These are phyloP conservation scores for Dinochytrium kinnereticum DNA, from an alignment of 371 early-diverging fungal species.

Conservation along the genomic window DNA sequence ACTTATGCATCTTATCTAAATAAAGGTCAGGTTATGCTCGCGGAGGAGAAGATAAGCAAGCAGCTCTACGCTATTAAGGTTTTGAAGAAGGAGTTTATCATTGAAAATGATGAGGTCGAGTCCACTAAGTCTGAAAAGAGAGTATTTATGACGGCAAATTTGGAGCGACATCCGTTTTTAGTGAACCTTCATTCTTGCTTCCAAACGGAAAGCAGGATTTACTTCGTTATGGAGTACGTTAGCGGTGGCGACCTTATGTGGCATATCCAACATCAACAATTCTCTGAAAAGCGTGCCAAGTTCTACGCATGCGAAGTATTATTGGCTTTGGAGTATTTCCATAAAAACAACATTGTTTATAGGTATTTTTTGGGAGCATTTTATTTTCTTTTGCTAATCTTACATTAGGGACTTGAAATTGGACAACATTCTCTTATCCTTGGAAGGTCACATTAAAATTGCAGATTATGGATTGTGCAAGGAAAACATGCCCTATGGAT, in stretches of 20 bases:
- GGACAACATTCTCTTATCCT: conserved; percentile 94
- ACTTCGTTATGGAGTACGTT: conserved; percentile 99
- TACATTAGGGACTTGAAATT: conserved; percentile 90
- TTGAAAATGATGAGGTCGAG: conserved; percentile 93
- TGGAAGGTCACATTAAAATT: conserved; percentile 97
- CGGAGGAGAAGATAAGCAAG: conserved; percentile 80
- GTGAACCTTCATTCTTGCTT: conserved; percentile 96
- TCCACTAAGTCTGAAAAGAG: conserved; percentile 86
- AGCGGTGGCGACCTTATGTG: conserved; percentile 99
- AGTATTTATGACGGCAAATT: conserved; percentile 87
- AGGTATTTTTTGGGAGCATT: too few relatives aligned
- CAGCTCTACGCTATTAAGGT: conserved; percentile 95
- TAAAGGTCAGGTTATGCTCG: conserved; percentile 81
- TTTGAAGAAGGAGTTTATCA: conserved; percentile 92
- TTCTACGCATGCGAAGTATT: conserved; percentile 98
- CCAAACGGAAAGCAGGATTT: conserved; percentile 90
- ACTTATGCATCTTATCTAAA: conserved; percentile 14
- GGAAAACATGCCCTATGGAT: conserved; percentile 86
- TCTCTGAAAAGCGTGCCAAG: conserved; percentile 85
- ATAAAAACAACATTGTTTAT: conserved; percentile 93
- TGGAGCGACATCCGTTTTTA: conserved; percentile 93
- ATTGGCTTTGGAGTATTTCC: conserved; percentile 95
- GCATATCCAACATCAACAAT: conserved; percentile 86
- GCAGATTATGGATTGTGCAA: conserved; percentile 99
- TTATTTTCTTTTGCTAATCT: conserved; percentile 6